Evolutionary conservation across 805 yeast species (phyloP).

Genomic region (Saturnispora saitoi): DNA sequence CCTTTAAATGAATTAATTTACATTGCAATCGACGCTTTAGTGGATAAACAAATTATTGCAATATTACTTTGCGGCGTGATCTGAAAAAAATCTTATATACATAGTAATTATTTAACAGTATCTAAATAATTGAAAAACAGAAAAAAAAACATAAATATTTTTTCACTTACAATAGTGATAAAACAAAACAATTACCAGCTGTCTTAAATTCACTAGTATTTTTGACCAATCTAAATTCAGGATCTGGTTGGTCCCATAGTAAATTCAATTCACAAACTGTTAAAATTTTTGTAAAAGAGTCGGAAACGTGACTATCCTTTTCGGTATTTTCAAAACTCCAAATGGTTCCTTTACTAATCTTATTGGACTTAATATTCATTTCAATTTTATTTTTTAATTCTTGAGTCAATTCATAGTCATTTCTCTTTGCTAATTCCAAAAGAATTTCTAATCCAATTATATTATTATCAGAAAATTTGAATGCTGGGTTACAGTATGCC

Average conservation of each 20-base stretch:
- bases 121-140: neutral
- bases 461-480: neutral
- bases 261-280: neutral
- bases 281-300: neutral
- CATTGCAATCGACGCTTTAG: no score
- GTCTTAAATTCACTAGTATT: neutral
- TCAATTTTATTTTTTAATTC: neutral
- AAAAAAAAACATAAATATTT: neutral
- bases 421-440: neutral
- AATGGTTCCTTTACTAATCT: neutral
- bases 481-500: neutral
- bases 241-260: neutral
- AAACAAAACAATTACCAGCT: slow-evolving; percentile 3
- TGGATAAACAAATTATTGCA: no score
- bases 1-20: no score
- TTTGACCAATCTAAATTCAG: neutral
- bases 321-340: neutral
- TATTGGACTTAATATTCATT: neutral
- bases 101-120: neutral
- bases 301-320: neutral
- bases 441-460: slow-evolving; percentile 4
- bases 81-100: no score
- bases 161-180: neutral
- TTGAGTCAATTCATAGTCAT: neutral
- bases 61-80: no score